Evolutionary conservation across 75 land plant species (phyloP).

Genomic region (Selaginella moellendorffii): DNA sequence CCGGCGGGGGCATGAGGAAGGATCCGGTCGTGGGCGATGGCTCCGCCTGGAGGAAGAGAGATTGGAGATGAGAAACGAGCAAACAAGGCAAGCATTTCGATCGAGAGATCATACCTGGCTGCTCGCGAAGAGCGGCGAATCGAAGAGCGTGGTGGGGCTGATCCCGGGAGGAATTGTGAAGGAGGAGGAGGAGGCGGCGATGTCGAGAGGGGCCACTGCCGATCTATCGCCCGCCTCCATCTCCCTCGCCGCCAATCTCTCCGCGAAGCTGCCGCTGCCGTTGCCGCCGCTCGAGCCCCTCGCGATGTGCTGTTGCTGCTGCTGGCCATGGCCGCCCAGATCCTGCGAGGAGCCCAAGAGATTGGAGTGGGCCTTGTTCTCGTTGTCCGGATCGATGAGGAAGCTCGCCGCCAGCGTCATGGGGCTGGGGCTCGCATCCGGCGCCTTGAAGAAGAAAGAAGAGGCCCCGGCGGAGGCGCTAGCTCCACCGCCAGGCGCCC

Average conservation of each 20-base stretch:
- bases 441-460: background rate
- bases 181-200: slow-evolving; percentile 22
- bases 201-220: background rate
- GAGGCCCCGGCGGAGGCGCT: too few species aligned
- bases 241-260: too few species aligned
- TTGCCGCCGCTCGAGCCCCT: too few species aligned
- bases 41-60: background rate
- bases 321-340: too few species aligned
- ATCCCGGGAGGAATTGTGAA: slow-evolving; percentile 64
- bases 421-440: background rate
- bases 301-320: background rate
- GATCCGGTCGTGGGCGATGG: background rate
- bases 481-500: too few species aligned
- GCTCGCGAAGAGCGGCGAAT: slow-evolving; percentile 46
- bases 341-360: too few species aligned
- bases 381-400: background rate
- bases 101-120: too few species aligned
- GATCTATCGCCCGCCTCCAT: too few species aligned
- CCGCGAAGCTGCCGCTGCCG: too few species aligned
- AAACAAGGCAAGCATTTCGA: too few species aligned
- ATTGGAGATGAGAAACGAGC: too few species aligned
- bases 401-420: background rate
- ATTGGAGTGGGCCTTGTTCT: background rate
- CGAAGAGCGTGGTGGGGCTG: slow-evolving; percentile 55
- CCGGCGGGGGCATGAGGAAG: background rate